Base-by-base conservation (phyloP, 2,329 filamentous ascomycete genomes). In the Elsinoe fawcettii region DNA sequence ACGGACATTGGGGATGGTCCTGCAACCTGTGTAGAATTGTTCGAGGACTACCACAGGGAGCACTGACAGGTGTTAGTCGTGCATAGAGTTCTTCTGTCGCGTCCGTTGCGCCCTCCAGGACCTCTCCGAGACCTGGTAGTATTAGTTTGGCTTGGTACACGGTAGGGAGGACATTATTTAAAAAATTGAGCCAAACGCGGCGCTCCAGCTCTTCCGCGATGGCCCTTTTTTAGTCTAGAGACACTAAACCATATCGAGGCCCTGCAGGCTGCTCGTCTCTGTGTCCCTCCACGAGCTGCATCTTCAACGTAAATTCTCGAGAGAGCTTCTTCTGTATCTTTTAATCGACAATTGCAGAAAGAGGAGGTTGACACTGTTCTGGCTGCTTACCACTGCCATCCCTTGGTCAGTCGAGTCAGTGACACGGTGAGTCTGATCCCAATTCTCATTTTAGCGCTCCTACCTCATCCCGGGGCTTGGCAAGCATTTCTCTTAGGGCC, bases 281-380 rank as follows among this genome's bases (percentile, higher is more conserved):
- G 25, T 34, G 12, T 51, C 25, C 23, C 25, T 32, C 46, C 46
- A 22, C 22, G 23, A 36, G 18, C 46, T 32, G 22, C 18, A 4
- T 53, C 32, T 53, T 53, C 49, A 37, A 53, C 49, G 30, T 25
- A 53, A 53, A 18, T 39, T 53, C 49, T 49, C 12, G 49, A 36
- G n/a, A 53, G 30, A 51, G 41, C 46, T 51, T 11, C 34, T 9
- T 34, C 46, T 51, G 25, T 20, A 34, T 5, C 44, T 32, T 11
- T 49, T 16, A 5, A 32, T n/a, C 12, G 30, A 32, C 30, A 32
- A 32, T 32, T 32, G 30, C 12, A 6, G 30, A 12, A 32, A 12
- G 30, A 32, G 30, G 9, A 37, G 34, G 9, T 37, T 14, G 34
- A 37, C 34, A 12, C 14, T 44, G 22, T 11, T 9, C 14, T 20